Evolutionary conservation across 441 rosid genomes (phyloP).

Genomic region (Hypseocharis bilobata): DNA sequence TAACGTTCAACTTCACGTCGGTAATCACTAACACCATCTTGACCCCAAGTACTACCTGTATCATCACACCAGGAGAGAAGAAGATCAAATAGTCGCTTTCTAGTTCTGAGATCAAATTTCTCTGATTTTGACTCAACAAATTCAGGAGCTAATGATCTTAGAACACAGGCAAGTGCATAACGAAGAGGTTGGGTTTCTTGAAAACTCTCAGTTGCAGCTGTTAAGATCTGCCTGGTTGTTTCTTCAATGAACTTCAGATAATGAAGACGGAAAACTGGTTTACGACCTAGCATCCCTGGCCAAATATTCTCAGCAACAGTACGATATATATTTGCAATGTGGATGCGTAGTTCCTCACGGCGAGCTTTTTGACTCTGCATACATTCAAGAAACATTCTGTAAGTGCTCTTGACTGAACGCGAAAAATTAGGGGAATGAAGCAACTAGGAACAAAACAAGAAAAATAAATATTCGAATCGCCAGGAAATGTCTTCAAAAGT

Average conservation of each 20-base stretch:
- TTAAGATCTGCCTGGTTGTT: conserved; percentile 53
- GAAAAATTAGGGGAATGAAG: conserved; percentile 8
- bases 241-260: conserved; percentile 92
- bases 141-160: conserved; percentile 92
- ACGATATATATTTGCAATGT: conserved; percentile 80
- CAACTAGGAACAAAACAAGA: conserved; percentile 2
- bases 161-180: conserved; percentile 81
- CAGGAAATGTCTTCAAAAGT: background rate
- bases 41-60: conserved; percentile 78
- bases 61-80: conserved; percentile 95
- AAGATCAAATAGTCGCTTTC: conserved; percentile 84
- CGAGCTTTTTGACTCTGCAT: conserved; percentile 89
- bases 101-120: conserved; percentile 74
- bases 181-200: conserved; percentile 93
- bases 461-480: background rate
- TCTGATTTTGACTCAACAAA: conserved; percentile 89
- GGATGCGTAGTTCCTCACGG: conserved; percentile 84
- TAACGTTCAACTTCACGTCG: conserved; percentile 99
- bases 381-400: conserved; percentile 23
- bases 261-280: conserved; percentile 79
- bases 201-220: conserved; percentile 66
- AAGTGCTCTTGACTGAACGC: conserved; percentile 7
- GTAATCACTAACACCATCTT: conserved; percentile 77
- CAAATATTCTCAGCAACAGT: conserved; percentile 83
- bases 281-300: conserved; percentile 89